Evolutionary conservation across 805 yeast genomes (phyloP), one percentile per base, ranked within the genome.

Genomic region (Saccharomycopsis vini): DNA sequence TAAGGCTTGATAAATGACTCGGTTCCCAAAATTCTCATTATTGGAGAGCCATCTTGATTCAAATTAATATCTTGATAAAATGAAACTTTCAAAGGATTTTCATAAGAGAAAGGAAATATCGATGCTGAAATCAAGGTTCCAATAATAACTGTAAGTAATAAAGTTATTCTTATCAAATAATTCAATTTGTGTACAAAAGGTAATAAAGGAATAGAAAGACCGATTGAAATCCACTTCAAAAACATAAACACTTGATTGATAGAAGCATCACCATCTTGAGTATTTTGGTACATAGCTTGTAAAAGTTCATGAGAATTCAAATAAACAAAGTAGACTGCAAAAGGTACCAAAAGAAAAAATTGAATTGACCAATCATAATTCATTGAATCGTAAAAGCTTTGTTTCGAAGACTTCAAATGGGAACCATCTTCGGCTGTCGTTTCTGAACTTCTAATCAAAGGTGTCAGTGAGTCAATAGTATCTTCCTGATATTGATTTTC

Each of bases 331-430:
- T 72, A 68, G 2, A 78, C 63, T 1, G 81, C 63, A 12, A 81
- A 42, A 2, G 96, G 95, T 12, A 81, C 85, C 15, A 81, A 57
- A 1, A 79, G 49, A 26, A 84, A 51, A 54, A 75, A 86, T 58
- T 88, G 95, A 15, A 85, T 51, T 13, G 80, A 69, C 95, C 96
- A 88, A 54, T 82, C 95, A 56, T 81, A 85, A 33, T 79, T 72
- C 38, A 73, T 70, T 3, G 77, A 72, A 40, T 54, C 50, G 3
- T 42, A 15, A 15, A n/a, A 5, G 5, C 32, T 13, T 15, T 20
- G 13, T 23, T 21, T 24, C 15, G 22, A 30, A 23, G 4, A 23
- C 6, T 22, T 18, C 35, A 29, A 15, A 15, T 24, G 12, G n/a
- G 5, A 6, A 5, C 10, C 24, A 5, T 29, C 38, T 6, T 23